phyloP scores from a whole-genome alignment of 352 stramenopile genomes.

The Phytophthora fragariaefolia region DNA sequence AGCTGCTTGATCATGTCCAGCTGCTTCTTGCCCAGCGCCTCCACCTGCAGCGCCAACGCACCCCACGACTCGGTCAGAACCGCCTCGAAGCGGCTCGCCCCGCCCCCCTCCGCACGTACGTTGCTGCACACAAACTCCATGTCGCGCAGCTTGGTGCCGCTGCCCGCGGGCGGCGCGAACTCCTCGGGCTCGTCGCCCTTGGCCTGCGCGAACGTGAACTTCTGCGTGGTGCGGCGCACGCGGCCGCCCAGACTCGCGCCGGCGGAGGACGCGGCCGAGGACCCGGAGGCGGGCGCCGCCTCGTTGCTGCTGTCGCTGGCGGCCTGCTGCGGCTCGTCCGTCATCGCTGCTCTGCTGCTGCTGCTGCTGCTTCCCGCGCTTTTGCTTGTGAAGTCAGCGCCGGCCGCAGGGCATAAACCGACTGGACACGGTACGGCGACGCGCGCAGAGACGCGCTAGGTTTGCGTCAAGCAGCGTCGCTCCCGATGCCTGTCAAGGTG shows the following conservation, averaged over 20 bases:
- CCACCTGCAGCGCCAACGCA: slow-evolving; percentile 49
- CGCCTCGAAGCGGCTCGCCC: neutral
- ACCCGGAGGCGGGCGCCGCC: slow-evolving; percentile 18
- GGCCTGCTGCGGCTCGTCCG: slow-evolving; percentile 21
- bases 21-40: slow-evolving; percentile 75
- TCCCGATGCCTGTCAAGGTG: neutral
- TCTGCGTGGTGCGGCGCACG: slow-evolving; percentile 70
- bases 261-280: slow-evolving; percentile 11
- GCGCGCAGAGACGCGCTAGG: neutral
- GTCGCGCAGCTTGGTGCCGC: slow-evolving; percentile 65
- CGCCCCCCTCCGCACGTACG: slow-evolving; percentile 38
- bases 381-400: slow-evolving; percentile 21
- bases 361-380: slow-evolving; percentile 24
- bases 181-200: slow-evolving; percentile 64
- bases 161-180: slow-evolving; percentile 65
- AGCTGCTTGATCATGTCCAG: slow-evolving; percentile 76
- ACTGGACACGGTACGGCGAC: neutral
- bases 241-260: slow-evolving; percentile 50
- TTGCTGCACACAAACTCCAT: slow-evolving; percentile 62
- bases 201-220: slow-evolving; percentile 61
- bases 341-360: slow-evolving; percentile 21
- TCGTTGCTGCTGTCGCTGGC: no score
- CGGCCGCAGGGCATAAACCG: neutral
- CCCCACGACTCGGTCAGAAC: neutral
- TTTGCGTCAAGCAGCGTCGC: neutral